Base-by-base conservation (phyloP, 2,329 filamentous ascomycete genomes). In the Clarireedia monteithiana region DNA sequence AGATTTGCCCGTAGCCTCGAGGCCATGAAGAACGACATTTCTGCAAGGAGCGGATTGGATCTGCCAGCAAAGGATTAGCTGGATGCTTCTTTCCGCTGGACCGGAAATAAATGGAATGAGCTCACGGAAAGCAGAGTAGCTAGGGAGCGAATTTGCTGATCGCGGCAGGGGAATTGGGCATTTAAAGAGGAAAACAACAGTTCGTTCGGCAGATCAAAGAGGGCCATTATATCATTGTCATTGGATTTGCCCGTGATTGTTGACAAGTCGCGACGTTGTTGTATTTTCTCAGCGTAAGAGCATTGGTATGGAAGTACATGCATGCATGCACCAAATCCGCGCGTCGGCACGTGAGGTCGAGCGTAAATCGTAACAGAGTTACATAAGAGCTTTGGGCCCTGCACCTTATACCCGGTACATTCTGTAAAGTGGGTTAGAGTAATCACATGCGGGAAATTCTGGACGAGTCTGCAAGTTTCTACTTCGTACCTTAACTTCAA, bases 1-100 rank as follows among this genome's bases (percentile, higher is more conserved):
- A 34, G 84, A 89, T 73, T 97, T 97, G 42, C 91, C 92, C 0
- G 91, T 95, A 2, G 90, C 86, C 66, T 91, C 85, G 30, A 91
- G 82, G 50, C 94, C 94, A 70, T 97, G 85, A 49, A 95, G 71
- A 23, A 96, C 83, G 10, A 96, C 70, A 58, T 88, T 88, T 55
- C 58, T 58, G 30, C 24, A 34, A 34, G 56, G 48, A 23, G 56
- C 53, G 5, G 53, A 34, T 14, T 42, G 48, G 9, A 58, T 57
- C 57, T 61, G 30, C 9, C 30, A 34, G 12, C 30, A 34, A 34
- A 14, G 10, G 10, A 4, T 34, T 34, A 34, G 30, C 2, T 34
- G 30, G 12, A 34, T 34, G 30, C 10, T 34, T 30, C 6, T 30
- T 30, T 34, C 10, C 30, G 30, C 30, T 34, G 30, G 10, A 12